These are phyloP conservation scores for Parathielavia hyrcaniae DNA, from an alignment of 495 filamentous ascomycete genomes.

Conservation along the genomic window DNA sequence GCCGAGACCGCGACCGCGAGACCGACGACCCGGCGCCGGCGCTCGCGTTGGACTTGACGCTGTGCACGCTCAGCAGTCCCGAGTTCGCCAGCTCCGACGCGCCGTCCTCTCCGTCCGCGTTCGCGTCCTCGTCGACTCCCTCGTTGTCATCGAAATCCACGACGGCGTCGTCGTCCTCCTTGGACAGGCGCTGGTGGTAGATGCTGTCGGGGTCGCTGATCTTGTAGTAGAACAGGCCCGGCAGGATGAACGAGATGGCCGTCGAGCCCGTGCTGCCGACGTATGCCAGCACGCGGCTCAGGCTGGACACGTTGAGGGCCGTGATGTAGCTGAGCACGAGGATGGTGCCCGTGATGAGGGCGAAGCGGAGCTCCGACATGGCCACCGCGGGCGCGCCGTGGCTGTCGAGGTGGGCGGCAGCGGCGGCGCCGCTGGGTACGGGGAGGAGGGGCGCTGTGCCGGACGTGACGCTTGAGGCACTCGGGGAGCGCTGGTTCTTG, in stretches of 20 bases:
- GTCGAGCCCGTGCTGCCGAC: conserved; percentile 93
- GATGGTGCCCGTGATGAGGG: conserved; percentile 77
- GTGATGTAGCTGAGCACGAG: conserved; percentile 77
- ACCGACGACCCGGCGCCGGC: conserved; percentile 15
- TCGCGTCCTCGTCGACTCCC: conserved; percentile 37
- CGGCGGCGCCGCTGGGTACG: conserved; percentile 18
- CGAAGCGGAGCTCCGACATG: conserved; percentile 86
- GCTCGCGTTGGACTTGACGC: conserved; percentile 41
- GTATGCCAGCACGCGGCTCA: conserved; percentile 88
- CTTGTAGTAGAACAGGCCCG: conserved; percentile 96
- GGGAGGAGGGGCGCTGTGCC: conserved; percentile 34
- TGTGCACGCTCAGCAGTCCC: conserved; percentile 43
- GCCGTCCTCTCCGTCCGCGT: conserved; percentile 36
- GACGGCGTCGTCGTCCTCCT: conserved; percentile 74
- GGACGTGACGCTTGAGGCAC: conserved; percentile 24
- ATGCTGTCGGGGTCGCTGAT: conserved; percentile 80
- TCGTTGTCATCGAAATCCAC: conserved; percentile 42
- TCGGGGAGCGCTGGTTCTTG: conserved; percentile 71
- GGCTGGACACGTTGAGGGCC: conserved; percentile 81
- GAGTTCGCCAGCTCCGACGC: conserved; percentile 24
- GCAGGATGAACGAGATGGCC: conserved; percentile 91
- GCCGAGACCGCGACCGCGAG: conserved; percentile 4
- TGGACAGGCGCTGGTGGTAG: conserved; percentile 74
- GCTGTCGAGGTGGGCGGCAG: conserved; percentile 27
- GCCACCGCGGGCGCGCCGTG: conserved; percentile 37